Evolutionary conservation across 106 monocot genomes (phyloP).

Genomic region (Agapanthus africanus): DNA sequence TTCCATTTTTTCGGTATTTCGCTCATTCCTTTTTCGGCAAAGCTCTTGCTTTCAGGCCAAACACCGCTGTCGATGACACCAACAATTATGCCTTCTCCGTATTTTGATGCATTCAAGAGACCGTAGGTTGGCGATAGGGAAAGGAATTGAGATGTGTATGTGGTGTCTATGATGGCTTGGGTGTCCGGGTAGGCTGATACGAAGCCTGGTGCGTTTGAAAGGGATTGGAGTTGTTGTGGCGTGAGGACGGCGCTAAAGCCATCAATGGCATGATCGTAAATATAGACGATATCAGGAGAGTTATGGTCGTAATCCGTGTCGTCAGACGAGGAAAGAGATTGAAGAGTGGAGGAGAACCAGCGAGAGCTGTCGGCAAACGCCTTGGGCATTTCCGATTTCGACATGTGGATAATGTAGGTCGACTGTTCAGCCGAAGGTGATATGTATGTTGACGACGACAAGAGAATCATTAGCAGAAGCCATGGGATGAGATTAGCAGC

Average conservation of each 20-base stretch:
- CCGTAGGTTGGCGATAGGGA: not conserved
- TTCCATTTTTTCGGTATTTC: conserved; percentile 21
- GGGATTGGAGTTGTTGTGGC: not conserved
- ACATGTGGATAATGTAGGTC: not conserved
- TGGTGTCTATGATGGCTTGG: not conserved
- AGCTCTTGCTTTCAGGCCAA: conserved; percentile 12
- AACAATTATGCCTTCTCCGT: not conserved
- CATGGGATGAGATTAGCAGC: not conserved
- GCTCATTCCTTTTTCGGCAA: conserved; percentile 3
- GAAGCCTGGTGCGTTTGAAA: not conserved
- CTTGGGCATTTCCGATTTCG: not conserved
- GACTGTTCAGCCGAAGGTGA: not conserved
- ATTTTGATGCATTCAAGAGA: not conserved
- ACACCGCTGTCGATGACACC: conserved; percentile 6
- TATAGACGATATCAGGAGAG: not conserved
- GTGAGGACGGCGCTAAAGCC: conserved; percentile 3
- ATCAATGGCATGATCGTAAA: not conserved
- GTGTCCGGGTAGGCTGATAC: conserved; percentile 1
- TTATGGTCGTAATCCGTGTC: not conserved
- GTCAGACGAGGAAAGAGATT: not conserved
- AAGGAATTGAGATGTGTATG: not conserved
- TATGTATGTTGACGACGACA: not conserved
- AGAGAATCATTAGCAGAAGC: not conserved
- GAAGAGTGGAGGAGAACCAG: not conserved
- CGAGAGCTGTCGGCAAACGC: not conserved